Percentiles rank a stretch among this genome's conserved stretches.
Conservation (phyloP, 1,139 yeast species). For the Maudiozyma humilis region DNA sequence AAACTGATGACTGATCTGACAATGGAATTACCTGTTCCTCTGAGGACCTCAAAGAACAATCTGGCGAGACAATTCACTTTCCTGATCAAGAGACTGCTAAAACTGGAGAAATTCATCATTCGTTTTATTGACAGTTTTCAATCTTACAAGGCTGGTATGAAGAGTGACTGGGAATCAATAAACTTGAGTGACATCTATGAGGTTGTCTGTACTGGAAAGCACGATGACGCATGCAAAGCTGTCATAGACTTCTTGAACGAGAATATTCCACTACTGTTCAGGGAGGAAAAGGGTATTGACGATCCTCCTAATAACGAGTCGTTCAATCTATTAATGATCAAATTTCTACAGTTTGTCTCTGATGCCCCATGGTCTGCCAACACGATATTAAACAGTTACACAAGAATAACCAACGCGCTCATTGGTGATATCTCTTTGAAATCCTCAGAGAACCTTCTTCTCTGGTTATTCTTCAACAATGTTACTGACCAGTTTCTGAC, state of each 20-base stretch:
- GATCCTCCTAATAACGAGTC: not conserved
- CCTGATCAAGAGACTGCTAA: constrained; percentile 48
- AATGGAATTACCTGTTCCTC: constrained; percentile 43
- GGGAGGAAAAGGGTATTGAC: constrained; percentile 6
- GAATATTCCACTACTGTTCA: constrained; percentile 11
- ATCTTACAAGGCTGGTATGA: constrained; percentile 47
- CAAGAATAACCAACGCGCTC: constrained; percentile 19
- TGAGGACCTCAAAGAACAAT: constrained; percentile 45
- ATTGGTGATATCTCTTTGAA: constrained; percentile 22
- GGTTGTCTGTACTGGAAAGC: constrained; percentile 15
- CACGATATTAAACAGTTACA: constrained; percentile 16
- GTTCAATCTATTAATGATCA: constrained; percentile 10
- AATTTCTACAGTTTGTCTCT: constrained; percentile 15
- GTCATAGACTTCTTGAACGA: constrained; percentile 15
- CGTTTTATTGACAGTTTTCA: constrained; percentile 46
- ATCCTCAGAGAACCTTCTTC: constrained; percentile 16
- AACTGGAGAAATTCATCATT: constrained; percentile 53
- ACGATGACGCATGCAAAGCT: constrained; percentile 10
- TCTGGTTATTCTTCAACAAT: constrained; percentile 22
- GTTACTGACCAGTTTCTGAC: constrained; percentile 14
- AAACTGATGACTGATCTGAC: constrained; percentile 35
- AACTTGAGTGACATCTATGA: constrained; percentile 31
- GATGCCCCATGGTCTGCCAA: constrained; percentile 14
- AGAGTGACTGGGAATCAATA: constrained; percentile 47
- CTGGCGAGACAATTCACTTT: constrained; percentile 52